These are phyloP conservation scores for Aspergillus steynii DNA, from an alignment of 495 filamentous ascomycete species.

Conservation along the genomic window DNA sequence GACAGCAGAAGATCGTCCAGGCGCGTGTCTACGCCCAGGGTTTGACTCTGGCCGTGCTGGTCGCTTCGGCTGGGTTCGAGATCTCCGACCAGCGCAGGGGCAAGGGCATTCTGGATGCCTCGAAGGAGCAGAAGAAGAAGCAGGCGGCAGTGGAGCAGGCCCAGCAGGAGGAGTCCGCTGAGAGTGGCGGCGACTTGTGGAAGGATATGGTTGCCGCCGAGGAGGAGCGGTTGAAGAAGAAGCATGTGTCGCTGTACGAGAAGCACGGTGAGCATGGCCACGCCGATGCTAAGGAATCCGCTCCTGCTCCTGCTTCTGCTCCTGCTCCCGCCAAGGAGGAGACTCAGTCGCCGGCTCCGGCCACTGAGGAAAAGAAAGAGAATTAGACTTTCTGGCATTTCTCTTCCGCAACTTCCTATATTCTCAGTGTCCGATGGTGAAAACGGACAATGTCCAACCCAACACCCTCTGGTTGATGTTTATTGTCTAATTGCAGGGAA, in stretches of 20 bases:
- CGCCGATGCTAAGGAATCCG: neutral
- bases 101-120: conserved; percentile 63
- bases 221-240: conserved; percentile 63
- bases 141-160: conserved; percentile 50
- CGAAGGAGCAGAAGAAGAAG: conserved; percentile 68
- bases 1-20: conserved; percentile 91
- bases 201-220: conserved; percentile 82
- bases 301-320: neutral
- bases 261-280: conserved; percentile 23
- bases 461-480: neutral
- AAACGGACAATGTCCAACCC: neutral
- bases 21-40: conserved; percentile 98
- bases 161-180: conserved; percentile 59
- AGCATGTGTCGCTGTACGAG: conserved; percentile 49
- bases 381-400: neutral
- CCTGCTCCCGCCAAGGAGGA: neutral
- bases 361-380: conserved; percentile 1
- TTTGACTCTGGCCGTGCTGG: conserved; percentile 82
- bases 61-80: conserved; percentile 89
- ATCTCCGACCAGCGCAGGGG: conserved; percentile 75
- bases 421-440: neutral
- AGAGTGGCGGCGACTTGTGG: conserved; percentile 84
- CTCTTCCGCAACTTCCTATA: neutral
- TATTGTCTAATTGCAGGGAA: neutral
- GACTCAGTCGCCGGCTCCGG: neutral